Percentiles rank a stretch among this genome's conserved stretches.
phyloP scores from a whole-genome alignment of 306 rosid genomes.

The Cucurbita maxima region DNA sequence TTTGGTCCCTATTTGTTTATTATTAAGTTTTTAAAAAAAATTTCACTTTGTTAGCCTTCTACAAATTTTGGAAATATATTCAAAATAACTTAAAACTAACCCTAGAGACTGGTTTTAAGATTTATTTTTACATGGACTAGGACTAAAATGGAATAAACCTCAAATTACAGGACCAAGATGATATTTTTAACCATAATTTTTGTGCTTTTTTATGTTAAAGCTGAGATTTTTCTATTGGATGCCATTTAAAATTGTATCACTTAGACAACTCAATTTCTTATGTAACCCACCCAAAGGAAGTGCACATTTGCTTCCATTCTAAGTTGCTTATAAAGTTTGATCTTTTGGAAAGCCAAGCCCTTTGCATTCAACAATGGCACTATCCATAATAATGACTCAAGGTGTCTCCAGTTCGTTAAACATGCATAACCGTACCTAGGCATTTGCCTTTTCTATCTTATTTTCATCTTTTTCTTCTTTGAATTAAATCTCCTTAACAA shows the following conservation, averaged over 20 bases:
- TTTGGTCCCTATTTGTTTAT: too few relatives aligned
- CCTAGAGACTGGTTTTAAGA: too few relatives aligned
- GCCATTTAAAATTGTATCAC: neutral
- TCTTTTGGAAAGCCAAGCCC: neutral
- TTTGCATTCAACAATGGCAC: neutral
- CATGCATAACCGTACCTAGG: neutral
- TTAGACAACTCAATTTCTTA: neutral
- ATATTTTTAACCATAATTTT: too few relatives aligned
- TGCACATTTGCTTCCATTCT: neutral
- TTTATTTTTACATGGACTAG: too few relatives aligned
- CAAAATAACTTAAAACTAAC: too few relatives aligned
- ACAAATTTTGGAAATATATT: too few relatives aligned
- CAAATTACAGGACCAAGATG: too few relatives aligned
- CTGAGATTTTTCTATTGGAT: neutral
- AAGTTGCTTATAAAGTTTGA: neutral
- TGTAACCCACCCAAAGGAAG: neutral
- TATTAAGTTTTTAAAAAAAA: too few relatives aligned
- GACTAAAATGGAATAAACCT: too few relatives aligned
- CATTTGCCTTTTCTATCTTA: neutral
- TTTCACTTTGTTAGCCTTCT: too few relatives aligned
- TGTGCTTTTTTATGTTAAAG: neutral
- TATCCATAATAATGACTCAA: neutral
- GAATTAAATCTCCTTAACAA: neutral
- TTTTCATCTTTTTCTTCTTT: neutral
- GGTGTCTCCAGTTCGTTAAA: neutral